Evolutionary conservation across 208 protist species (phyloP).

Genomic region (Jaenimonas drosophilae): DNA sequence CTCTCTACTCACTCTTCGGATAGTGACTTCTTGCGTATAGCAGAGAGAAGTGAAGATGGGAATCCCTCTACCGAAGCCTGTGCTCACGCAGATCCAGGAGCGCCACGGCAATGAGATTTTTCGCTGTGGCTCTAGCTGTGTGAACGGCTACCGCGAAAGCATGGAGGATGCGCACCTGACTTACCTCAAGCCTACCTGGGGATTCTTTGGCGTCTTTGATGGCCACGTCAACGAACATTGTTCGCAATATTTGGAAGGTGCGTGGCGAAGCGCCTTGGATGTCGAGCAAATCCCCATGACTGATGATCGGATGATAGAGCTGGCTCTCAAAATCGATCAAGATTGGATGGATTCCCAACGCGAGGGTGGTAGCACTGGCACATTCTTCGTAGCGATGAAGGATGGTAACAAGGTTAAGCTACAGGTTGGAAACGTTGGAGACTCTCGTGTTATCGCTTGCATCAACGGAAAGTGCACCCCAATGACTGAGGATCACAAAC

Average conservation of each 20-base stretch:
- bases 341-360: conserved; percentile 64
- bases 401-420: conserved; percentile 61
- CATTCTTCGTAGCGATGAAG: conserved; percentile 77
- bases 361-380: conserved; percentile 84
- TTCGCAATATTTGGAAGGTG: conserved; percentile 68
- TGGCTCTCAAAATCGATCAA: conserved; percentile 74
- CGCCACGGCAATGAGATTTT: conserved; percentile 83
- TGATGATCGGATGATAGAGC: conserved; percentile 75
- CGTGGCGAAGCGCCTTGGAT: conserved; percentile 61
- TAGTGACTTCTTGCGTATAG: too few species aligned
- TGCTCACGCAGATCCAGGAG: conserved; percentile 83
- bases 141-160: conserved; percentile 87
- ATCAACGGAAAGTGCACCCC: conserved; percentile 67
- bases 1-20: background rate
- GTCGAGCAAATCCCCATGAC: conserved; percentile 57
- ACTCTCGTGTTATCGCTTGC: conserved; percentile 84
- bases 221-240: conserved; percentile 85
- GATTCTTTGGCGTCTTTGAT: conserved; percentile 89
- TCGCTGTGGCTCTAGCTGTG: conserved; percentile 78
- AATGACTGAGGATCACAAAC: conserved; percentile 94
- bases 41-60: too few species aligned
- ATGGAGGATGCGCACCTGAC: conserved; percentile 87
- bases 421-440: conserved; percentile 91
- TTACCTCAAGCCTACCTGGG: conserved; percentile 71
- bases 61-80: conserved; percentile 83